These are phyloP conservation scores for Penicillium occitanis DNA, from an alignment of 2,329 filamentous ascomycete species.

Conservation along the genomic window DNA sequence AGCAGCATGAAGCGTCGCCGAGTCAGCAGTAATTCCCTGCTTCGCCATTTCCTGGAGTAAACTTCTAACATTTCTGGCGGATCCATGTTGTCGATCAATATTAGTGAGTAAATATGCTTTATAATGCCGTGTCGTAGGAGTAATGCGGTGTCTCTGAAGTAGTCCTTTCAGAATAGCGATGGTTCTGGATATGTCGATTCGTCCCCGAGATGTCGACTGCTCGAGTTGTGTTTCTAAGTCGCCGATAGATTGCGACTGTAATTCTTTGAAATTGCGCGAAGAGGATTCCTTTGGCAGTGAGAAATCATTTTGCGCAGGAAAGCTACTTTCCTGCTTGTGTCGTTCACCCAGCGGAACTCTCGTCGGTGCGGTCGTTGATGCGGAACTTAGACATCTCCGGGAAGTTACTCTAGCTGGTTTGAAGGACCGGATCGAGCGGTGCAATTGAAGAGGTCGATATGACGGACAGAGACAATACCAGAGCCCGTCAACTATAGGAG, in stretches of 20 bases:
- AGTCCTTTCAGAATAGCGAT: conserved; percentile 40
- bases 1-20: conserved; percentile 67
- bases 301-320: not conserved
- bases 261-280: not conserved
- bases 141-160: conserved; percentile 38
- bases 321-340: not conserved
- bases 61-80: conserved; percentile 60
- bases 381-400: conserved; percentile 18
- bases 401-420: conserved; percentile 21
- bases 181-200: conserved; percentile 30
- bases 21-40: conserved; percentile 62
- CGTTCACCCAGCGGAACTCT: not conserved
- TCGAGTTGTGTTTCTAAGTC: conserved; percentile 35
- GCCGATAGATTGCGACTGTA: conserved; percentile 21
- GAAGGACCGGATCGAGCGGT: conserved; percentile 22
- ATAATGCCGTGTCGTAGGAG: conserved; percentile 54
- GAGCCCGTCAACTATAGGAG: conserved; percentile 38
- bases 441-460: conserved; percentile 28
- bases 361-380: not conserved
- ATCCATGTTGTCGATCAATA: conserved; percentile 62
- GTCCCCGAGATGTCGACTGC: conserved; percentile 26
- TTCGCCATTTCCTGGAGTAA: conserved; percentile 72
- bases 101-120: conserved; percentile 74
- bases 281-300: not conserved
- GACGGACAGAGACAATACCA: conserved; percentile 46